Conservation (phyloP, 2,329 filamentous ascomycete species). For the Neofusicoccum laricinum region DNA sequence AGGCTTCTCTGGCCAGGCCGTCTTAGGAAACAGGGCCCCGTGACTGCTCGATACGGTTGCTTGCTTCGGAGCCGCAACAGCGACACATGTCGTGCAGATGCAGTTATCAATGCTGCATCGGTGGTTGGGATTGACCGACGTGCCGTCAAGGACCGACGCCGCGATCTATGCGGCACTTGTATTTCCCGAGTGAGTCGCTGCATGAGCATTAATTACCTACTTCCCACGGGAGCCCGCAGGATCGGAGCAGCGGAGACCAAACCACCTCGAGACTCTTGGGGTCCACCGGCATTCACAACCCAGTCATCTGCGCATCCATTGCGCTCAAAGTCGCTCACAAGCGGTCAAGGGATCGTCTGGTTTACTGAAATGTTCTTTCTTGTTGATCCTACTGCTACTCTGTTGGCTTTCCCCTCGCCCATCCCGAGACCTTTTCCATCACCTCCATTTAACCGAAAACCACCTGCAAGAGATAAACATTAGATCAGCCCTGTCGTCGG, state of each 20-base stretch:
- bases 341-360: background rate
- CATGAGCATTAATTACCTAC: background rate
- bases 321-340: background rate
- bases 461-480: conserved; percentile 4
- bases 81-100: background rate
- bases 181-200: background rate
- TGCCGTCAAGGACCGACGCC: background rate
- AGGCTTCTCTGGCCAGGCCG: background rate
- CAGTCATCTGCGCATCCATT: too few species aligned
- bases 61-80: background rate
- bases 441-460: background rate
- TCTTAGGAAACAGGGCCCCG: background rate
- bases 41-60: background rate
- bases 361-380: background rate
- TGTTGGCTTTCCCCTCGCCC: background rate
- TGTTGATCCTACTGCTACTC: background rate
- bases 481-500: conserved; percentile 2
- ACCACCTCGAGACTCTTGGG: background rate
- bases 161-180: background rate
- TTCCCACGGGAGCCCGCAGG: too few species aligned
- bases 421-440: background rate
- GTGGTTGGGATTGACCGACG: background rate
- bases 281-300: background rate
- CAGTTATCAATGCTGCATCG: background rate
- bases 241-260: background rate